Evolutionary conservation across 352 stramenopile genomes (phyloP).

Genomic region (Halophytophthora polymorphica): DNA sequence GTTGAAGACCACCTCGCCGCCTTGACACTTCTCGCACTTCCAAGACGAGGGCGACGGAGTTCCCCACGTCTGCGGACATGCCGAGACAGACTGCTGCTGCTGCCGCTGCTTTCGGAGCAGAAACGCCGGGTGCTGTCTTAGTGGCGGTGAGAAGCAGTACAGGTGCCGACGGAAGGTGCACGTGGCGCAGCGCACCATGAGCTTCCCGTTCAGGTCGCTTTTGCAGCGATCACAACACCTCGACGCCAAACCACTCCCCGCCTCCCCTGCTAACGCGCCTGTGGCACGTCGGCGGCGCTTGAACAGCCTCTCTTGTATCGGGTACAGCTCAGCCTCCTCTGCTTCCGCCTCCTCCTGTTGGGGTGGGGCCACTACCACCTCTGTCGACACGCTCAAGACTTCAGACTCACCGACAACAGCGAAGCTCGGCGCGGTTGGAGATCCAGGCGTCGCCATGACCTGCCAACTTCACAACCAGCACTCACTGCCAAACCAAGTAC

Average conservation of each 20-base stretch:
- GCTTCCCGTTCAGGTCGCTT: conserved; percentile 66
- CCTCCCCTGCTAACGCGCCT: conserved; percentile 5
- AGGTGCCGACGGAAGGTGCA: conserved; percentile 60
- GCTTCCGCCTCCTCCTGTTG: too few species aligned
- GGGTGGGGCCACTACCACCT: too few species aligned
- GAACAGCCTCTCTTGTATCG: conserved; percentile 18
- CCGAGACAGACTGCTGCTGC: neutral
- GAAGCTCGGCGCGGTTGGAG: too few species aligned
- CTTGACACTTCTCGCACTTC: conserved; percentile 30
- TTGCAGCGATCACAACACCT: conserved; percentile 50
- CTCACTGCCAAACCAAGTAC: too few species aligned
- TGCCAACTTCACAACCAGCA: too few species aligned
- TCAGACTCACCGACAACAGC: too few species aligned
- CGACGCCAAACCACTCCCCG: conserved; percentile 4
- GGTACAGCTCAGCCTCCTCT: too few species aligned
- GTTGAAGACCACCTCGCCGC: conserved; percentile 23
- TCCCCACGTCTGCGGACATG: neutral
- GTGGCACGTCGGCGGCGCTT: conserved; percentile 17
- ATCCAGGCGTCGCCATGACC: too few species aligned
- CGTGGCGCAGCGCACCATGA: conserved; percentile 44
- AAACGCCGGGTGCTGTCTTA: conserved; percentile 57
- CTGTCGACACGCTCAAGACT: too few species aligned
- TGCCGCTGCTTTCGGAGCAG: conserved; percentile 18
- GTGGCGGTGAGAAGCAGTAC: conserved; percentile 65
- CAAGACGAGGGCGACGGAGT: conserved; percentile 9